Conservation (phyloP, 495 filamentous ascomycete species). For the Xylaria venustula region DNA sequence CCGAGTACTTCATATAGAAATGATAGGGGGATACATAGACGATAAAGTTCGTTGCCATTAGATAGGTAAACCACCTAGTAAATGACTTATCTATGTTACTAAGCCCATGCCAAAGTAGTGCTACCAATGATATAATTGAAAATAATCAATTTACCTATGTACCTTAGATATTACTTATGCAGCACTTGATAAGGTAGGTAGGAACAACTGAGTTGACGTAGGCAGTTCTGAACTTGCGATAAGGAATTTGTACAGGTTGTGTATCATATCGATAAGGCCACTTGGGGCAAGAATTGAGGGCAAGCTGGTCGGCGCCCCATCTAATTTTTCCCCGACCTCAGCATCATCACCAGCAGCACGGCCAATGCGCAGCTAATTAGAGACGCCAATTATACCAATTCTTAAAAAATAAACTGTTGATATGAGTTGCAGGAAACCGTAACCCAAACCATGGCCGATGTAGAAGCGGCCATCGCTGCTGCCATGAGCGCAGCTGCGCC, state of each 20-base stretch:
- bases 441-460: conserved; percentile 28
- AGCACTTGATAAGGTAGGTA: no score
- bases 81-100: no score
- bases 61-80: no score
- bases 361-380: not conserved
- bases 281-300: conserved; percentile 48
- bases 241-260: conserved; percentile 30
- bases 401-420: conserved; percentile 10
- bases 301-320: conserved; percentile 39
- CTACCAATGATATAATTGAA: no score
- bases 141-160: no score
- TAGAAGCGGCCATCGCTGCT: conserved; percentile 32
- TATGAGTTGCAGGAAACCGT: conserved; percentile 14
- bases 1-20: no score
- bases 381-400: conserved; percentile 1
- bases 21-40: no score
- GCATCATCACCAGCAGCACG: conserved; percentile 17
- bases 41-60: no score
- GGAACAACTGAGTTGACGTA: no score
- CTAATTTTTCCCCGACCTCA: conserved; percentile 39
- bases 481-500: conserved; percentile 25
- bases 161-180: no score
- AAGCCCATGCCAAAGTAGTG: no score
- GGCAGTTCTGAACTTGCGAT: conserved; percentile 3
- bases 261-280: conserved; percentile 34